Conservation (phyloP, 495 filamentous ascomycete genomes). For the Oidiodendron maius region DNA sequence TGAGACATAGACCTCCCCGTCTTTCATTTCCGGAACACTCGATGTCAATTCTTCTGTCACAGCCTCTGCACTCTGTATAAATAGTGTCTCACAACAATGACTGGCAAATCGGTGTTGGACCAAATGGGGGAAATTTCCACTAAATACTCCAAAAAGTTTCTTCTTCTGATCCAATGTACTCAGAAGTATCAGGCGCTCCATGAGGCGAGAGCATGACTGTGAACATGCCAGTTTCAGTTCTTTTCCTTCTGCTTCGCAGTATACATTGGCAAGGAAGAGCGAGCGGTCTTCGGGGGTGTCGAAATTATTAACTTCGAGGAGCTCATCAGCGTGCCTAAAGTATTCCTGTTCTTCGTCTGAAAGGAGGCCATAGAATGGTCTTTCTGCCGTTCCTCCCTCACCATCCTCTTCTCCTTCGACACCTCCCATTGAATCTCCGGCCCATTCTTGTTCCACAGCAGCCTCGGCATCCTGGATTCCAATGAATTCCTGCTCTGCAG, state of each 20-base stretch:
- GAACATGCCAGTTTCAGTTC: constrained; percentile 93
- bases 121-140: constrained; percentile 80
- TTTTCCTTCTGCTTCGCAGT: constrained; percentile 78
- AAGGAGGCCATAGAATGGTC: constrained; percentile 82
- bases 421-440: background rate
- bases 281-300: constrained; percentile 65
- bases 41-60: constrained; percentile 64
- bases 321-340: constrained; percentile 80
- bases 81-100: constrained; percentile 93
- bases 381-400: constrained; percentile 30
- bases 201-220: constrained; percentile 87
- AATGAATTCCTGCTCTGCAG: constrained; percentile 7
- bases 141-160: constrained; percentile 74
- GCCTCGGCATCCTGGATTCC: background rate
- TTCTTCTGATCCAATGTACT: constrained; percentile 79
- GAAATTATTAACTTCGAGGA: constrained; percentile 87
- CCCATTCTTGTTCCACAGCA: background rate
- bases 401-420: constrained; percentile 4
- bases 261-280: constrained; percentile 81
- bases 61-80: constrained; percentile 70
- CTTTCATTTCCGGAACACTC: constrained; percentile 27
- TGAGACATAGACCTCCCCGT: constrained; percentile 37
- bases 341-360: constrained; percentile 89
- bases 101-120: constrained; percentile 93
- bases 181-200: constrained; percentile 84